Conservation (phyloP, 208 protist genomes). For the Acanthamoeba royreba region DNA sequence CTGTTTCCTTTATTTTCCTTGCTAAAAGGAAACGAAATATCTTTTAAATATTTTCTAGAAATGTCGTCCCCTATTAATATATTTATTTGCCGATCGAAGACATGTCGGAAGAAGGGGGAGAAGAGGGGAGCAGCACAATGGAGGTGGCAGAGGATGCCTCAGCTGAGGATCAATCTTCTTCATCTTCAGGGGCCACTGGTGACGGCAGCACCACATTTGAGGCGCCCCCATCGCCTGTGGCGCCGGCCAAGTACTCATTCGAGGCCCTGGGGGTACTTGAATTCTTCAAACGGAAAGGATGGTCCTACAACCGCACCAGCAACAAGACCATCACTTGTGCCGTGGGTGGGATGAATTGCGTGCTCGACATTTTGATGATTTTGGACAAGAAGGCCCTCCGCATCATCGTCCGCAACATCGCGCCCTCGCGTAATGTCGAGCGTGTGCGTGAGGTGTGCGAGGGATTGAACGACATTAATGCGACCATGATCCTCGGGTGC, state of each 20-base stretch:
- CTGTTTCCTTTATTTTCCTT: no score
- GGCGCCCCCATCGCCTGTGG: no score
- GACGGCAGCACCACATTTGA: no score
- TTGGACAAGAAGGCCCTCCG: not conserved
- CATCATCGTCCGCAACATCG: not conserved
- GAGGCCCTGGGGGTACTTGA: not conserved
- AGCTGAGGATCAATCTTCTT: no score
- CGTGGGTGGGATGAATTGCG: not conserved
- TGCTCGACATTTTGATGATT: not conserved
- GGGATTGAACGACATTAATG: not conserved
- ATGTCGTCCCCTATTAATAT: no score
- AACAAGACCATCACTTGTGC: not conserved
- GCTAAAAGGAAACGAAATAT: no score
- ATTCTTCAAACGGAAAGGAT: not conserved
- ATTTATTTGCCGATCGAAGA: no score
- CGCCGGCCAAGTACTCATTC: not conserved
- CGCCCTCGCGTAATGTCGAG: not conserved
- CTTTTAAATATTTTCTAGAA: no score
- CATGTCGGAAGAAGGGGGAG: no score
- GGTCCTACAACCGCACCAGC: not conserved
- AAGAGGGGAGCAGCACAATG: no score
- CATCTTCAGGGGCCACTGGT: no score
- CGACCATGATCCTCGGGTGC: not conserved
- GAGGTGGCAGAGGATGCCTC: no score
- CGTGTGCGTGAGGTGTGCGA: not conserved